Conservation (phyloP, 768 basidiomycete species). For the Xerocomus potaroensis region DNA sequence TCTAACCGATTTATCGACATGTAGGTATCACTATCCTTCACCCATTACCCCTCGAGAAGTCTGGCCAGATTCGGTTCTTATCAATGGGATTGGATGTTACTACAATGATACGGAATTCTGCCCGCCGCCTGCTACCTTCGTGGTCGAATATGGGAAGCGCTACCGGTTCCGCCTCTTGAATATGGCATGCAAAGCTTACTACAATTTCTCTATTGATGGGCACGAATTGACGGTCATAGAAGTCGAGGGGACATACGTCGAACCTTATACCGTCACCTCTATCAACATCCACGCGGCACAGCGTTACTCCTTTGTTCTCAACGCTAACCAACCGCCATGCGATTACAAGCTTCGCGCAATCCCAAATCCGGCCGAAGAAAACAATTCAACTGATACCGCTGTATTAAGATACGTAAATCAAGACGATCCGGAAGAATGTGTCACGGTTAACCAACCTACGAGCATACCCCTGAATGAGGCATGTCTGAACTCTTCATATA, state of each 20-base stretch:
- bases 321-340: conserved; percentile 33
- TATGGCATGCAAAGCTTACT: conserved; percentile 33
- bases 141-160: conserved; percentile 28
- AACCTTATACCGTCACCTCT: conserved; percentile 37
- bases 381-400: not conserved
- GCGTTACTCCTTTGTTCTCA: conserved; percentile 44
- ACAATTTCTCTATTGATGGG: conserved; percentile 22
- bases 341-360: conserved; percentile 36
- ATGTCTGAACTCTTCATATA: not conserved
- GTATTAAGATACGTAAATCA: conserved; percentile 18
- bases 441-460: not conserved
- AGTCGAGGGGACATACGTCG: conserved; percentile 38
- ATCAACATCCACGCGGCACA: conserved; percentile 38
- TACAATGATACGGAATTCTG: conserved; percentile 14
- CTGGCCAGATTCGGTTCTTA: conserved; percentile 34
- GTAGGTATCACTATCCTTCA: conserved; percentile 20
- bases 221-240: conserved; percentile 36
- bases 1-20: not conserved
- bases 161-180: conserved; percentile 39
- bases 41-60: conserved; percentile 1
- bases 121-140: conserved; percentile 27
- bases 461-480: not conserved
- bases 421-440: too few species aligned
- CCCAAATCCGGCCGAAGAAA: conserved; percentile 26
- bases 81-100: conserved; percentile 38